Evolutionary conservation across 192 early-diverging fungal genomes (phyloP), one percentile per base, ranked within the genome.

Genomic region (Coemansia sp.): DNA sequence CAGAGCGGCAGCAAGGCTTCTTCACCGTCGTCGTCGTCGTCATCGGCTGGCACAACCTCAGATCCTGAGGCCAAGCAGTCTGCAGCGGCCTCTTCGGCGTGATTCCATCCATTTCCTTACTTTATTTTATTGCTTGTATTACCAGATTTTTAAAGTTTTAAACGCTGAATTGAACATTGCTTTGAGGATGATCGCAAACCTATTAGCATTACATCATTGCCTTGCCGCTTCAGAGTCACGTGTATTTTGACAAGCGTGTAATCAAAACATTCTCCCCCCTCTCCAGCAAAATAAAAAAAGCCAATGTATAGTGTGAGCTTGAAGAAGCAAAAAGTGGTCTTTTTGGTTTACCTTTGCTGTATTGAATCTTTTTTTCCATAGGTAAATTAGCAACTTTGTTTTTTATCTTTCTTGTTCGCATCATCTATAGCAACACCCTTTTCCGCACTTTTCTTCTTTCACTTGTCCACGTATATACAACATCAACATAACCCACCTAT

Each of bases 11-110:
- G 14, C 42, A 45, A 45, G 42, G 42, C 42, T 3, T 45, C 42
- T 8, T 45, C 42, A 25, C 22, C 22, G 42, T 12, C 42, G 42
- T 5, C 42, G 42, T 45, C 42, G 42, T 45, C 42, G 56, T 38
- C 56, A 5, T 4, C 56, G 7, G 33, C 56, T 4, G 18, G 33
- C 7, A 34, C 16, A 38, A 14, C 33, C 4, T 36, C 31, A 3
- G 34, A 59, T 34, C 16, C 25, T 5, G 56, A 59, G 18, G 33
- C 56, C 34, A 59, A 34, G 56, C 56, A 59, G 56, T 59, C 56
- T 4, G 56, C 56, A 38, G 56, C 17, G 28, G 18, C 56, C 1
- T 40, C 56, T 10, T 31, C 56, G 31, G 30, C 30, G 18, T 38
- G 42, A 45, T 38, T 38, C 36, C 11, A 12, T 18, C 17, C 0